phyloP scores from a whole-genome alignment of 73 alveolate genomes.

The Paramecium biaurelia region DNA sequence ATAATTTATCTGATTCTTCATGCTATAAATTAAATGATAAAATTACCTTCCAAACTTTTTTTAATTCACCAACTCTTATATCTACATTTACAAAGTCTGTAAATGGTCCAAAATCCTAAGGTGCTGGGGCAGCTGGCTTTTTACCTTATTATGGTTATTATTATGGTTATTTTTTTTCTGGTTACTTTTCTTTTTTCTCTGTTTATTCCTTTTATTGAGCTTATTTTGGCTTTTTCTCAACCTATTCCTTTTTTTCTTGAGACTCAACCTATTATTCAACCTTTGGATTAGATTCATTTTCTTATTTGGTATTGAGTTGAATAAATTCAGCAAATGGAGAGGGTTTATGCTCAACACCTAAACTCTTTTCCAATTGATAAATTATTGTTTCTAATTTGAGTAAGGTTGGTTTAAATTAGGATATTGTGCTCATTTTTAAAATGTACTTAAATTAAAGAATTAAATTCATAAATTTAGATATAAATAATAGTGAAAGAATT shows the following conservation, averaged over 20 bases:
- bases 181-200: not conserved
- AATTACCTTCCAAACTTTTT: slow-evolving; percentile 62
- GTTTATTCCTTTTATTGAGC: not conserved
- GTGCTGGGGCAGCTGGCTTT: not conserved
- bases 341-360: not conserved
- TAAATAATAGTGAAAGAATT: not conserved
- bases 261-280: not conserved
- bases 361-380: not conserved
- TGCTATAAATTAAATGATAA: slow-evolving; percentile 63
- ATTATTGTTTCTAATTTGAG: not conserved
- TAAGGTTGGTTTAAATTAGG: not conserved
- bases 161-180: not conserved
- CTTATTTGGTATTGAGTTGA: not conserved
- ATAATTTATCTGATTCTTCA: slow-evolving; percentile 84
- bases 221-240: not conserved
- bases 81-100: slow-evolving; percentile 64
- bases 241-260: not conserved
- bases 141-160: not conserved
- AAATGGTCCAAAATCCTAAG: not conserved
- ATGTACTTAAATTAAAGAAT: not conserved
- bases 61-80: slow-evolving; percentile 89
- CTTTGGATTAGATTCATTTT: not conserved
- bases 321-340: slow-evolving; percentile 34
- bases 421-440: not conserved
- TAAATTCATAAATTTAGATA: not conserved